Base-by-base conservation (phyloP, 441 rosid species). In the Adansonia madagascariensis region DNA sequence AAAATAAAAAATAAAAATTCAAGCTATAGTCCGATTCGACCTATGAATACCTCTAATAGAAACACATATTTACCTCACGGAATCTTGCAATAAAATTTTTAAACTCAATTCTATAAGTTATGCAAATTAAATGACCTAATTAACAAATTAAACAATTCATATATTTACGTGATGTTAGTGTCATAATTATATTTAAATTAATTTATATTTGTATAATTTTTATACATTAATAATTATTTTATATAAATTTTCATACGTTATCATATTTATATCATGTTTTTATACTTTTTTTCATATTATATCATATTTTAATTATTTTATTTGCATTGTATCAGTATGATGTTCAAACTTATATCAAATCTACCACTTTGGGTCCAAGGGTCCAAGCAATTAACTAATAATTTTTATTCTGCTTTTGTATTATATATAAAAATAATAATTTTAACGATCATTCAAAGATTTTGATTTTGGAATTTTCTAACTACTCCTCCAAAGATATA, bases 371-470 rank as follows among this genome's bases (percentile, higher is more conserved):
- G 35, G 46, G 27, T 18, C 47, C 20, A 0, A 31, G n/a, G 47
- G 20, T 53, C 41, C 47, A 9, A 1, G 1, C 8, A 46, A 43
- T 66, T 63, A 18, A 67, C 6, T 18, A 44, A 67, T 46, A 68
- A 71, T 78, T 64, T 69, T 82, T 41, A 41, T 64, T 47, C 18
- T 35, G 52, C 65, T 20, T 52, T 46, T 64, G 15, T 43, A 27
- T 15, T 49, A 22, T 24, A 27, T 27, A 27, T 0, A 27, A 47
- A 71, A 71, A 71, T 27, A 27, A 27, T 52, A n/a, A 71, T 27
- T 43, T 66, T 72, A 44, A 71, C 75, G 76, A 79, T 81, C 84
- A 14, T 77, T 69, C 78, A 85, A 81, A 79, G 88, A 81, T 85
- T 43, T 59, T 59, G 52, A 66, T 27, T 59, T 77, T 85, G 86